Conservation (phyloP, 2,329 filamentous ascomycete species). For the Colletotrichum abscissum region DNA sequence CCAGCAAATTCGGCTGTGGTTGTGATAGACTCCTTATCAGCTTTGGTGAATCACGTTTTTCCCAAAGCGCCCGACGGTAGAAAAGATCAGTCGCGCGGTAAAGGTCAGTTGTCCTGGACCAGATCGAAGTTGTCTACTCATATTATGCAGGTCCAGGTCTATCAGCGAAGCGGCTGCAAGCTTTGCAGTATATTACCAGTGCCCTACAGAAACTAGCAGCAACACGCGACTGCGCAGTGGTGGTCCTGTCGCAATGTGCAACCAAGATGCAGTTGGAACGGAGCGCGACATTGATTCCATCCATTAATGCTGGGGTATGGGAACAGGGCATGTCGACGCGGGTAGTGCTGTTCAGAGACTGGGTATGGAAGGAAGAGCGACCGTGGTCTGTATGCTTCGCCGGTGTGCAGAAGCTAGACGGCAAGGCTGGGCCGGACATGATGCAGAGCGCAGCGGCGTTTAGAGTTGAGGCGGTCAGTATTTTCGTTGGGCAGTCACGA, state of each 20-base stretch:
- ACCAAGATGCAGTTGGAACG: constrained; percentile 79
- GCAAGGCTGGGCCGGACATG: constrained; percentile 54
- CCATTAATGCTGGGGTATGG: constrained; percentile 82
- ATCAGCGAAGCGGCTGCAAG: constrained; percentile 59
- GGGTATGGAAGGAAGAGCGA: constrained; percentile 62
- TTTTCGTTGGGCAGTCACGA: constrained; percentile 4
- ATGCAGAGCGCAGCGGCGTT: constrained; percentile 62
- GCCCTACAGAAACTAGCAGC: constrained; percentile 81
- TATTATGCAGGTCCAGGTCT: constrained; percentile 46
- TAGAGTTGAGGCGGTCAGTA: constrained; percentile 57
- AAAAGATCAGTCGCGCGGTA: constrained; percentile 49
- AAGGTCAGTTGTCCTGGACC: constrained; percentile 45
- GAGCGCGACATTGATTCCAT: constrained; percentile 77
- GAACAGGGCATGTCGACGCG: constrained; percentile 80
- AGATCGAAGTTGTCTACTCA: constrained; percentile 18
- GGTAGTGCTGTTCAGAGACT: constrained; percentile 84
- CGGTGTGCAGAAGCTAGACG: constrained; percentile 74
- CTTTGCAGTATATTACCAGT: constrained; percentile 72
- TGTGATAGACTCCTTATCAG: constrained; percentile 82
- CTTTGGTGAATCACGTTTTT: constrained; percentile 81
- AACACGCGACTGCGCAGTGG: constrained; percentile 76
- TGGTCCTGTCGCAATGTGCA: constrained; percentile 82
- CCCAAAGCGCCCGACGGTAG: constrained; percentile 65
- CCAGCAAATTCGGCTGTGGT: constrained; percentile 73
- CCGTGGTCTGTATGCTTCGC: constrained; percentile 66